Evolutionary conservation across 805 yeast genomes (phyloP).

Genomic region (Trichomonascus vanleenenianus): DNA sequence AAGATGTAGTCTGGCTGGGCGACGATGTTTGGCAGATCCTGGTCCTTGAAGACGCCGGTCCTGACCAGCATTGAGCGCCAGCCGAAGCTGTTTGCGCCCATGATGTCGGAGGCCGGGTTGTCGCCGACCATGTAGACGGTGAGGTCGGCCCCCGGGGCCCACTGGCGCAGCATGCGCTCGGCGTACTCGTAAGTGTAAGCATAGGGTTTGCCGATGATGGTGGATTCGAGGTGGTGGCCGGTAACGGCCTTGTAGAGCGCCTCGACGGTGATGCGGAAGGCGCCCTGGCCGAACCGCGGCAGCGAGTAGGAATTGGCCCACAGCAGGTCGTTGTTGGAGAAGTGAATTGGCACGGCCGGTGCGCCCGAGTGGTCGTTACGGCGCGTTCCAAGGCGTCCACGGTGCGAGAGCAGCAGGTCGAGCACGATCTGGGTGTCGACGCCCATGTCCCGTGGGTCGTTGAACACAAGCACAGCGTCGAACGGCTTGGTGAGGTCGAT

Average conservation of each 20-base stretch:
- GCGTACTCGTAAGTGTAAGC: slow-evolving; percentile 77
- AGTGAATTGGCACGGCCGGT: slow-evolving; percentile 60
- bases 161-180: slow-evolving; percentile 54
- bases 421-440: slow-evolving; percentile 72
- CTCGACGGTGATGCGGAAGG: slow-evolving; percentile 59
- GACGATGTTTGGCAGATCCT: slow-evolving; percentile 28
- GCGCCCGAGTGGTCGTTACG: slow-evolving; percentile 32
- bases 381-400: slow-evolving; percentile 58
- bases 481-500: slow-evolving; percentile 33
- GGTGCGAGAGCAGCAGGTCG: slow-evolving; percentile 58
- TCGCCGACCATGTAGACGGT: slow-evolving; percentile 90
- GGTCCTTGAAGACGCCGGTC: slow-evolving; percentile 80
- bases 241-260: slow-evolving; percentile 49
- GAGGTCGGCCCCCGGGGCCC: slow-evolving; percentile 6
- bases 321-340: slow-evolving; percentile 73
- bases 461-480: slow-evolving; percentile 76
- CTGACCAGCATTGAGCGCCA: slow-evolving; percentile 82
- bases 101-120: slow-evolving; percentile 87
- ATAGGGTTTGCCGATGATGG: slow-evolving; percentile 76
- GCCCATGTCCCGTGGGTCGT: slow-evolving; percentile 85
- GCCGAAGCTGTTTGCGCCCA: slow-evolving; percentile 80
- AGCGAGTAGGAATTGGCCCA: slow-evolving; percentile 80
- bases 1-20: slow-evolving; percentile 44
- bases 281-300: slow-evolving; percentile 90
- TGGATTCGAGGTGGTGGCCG: slow-evolving; percentile 43